Conservation (phyloP, 352 stramenopile genomes). For the Phytophthora pluvialis region DNA sequence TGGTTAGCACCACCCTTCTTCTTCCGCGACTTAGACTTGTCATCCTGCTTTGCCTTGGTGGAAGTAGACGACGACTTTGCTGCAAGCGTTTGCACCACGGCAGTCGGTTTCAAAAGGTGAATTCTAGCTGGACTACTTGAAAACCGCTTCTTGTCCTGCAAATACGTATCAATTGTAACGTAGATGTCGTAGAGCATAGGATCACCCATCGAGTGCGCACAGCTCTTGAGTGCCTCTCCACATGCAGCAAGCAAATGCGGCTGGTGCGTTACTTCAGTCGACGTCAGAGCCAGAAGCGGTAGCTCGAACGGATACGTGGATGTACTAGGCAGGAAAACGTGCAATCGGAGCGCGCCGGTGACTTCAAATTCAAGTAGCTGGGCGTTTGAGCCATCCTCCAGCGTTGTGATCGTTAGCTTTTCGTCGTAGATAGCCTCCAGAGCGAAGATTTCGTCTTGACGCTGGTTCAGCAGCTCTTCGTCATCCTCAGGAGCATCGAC, state of each 20-base stretch:
- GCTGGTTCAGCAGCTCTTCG: slow-evolving; percentile 57
- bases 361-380: slow-evolving; percentile 60
- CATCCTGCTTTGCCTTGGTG: slow-evolving; percentile 2
- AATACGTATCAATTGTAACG: slow-evolving; percentile 64
- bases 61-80: slow-evolving; percentile 11
- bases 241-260: slow-evolving; percentile 54
- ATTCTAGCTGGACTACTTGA: slow-evolving; percentile 36
- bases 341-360: slow-evolving; percentile 50
- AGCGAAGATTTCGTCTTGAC: slow-evolving; percentile 80
- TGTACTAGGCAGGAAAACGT: slow-evolving; percentile 56
- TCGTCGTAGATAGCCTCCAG: slow-evolving; percentile 88
- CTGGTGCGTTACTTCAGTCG: slow-evolving; percentile 43
- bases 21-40: slow-evolving; percentile 26
- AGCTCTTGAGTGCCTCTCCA: slow-evolving; percentile 59
- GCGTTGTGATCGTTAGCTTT: slow-evolving; percentile 43
- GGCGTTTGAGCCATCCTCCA: slow-evolving; percentile 27
- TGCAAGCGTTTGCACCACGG: slow-evolving; percentile 10
- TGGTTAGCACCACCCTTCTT: slow-evolving; percentile 34
- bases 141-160: slow-evolving; percentile 43
- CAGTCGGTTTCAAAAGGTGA: slow-evolving; percentile 39
- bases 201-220: slow-evolving; percentile 60
- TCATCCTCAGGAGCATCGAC: slow-evolving; percentile 26
- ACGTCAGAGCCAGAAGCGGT: slow-evolving; percentile 57
- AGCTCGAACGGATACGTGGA: slow-evolving; percentile 84
- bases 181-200: slow-evolving; percentile 86